phyloP scores from a whole-genome alignment of 2,329 filamentous ascomycete species.

The Massarina eburnea region DNA sequence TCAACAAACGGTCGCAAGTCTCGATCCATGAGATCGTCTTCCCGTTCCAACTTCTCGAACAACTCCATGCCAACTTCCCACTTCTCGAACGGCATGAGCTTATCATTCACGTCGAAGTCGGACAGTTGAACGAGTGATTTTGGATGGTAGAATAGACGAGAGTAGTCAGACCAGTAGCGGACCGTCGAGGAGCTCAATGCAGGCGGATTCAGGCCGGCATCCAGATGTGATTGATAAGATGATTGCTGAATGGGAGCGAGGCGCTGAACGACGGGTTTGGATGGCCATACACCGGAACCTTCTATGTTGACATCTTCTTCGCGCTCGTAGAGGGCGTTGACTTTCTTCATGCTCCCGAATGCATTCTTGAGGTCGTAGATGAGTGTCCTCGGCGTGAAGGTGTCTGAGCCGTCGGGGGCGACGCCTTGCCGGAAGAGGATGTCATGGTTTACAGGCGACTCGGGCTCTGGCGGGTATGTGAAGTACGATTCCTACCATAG shows the following conservation, averaged over 20 bases:
- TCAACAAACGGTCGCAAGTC: slow-evolving; percentile 87
- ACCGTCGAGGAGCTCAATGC: slow-evolving; percentile 69
- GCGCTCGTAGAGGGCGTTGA: slow-evolving; percentile 82
- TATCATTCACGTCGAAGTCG: slow-evolving; percentile 81
- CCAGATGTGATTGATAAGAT: slow-evolving; percentile 77
- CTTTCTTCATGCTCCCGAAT: slow-evolving; percentile 84
- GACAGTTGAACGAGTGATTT: slow-evolving; percentile 77
- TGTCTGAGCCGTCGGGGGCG: slow-evolving; percentile 81
- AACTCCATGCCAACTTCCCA: slow-evolving; percentile 49
- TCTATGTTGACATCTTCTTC: slow-evolving; percentile 42
- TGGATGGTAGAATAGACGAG: slow-evolving; percentile 88
- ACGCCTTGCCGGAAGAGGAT: slow-evolving; percentile 85
- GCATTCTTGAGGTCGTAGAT: slow-evolving; percentile 95
- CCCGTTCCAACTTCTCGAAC: slow-evolving; percentile 49
- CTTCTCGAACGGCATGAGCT: slow-evolving; percentile 78
- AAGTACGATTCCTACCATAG: slow-evolving; percentile 85
- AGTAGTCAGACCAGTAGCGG: slow-evolving; percentile 97
- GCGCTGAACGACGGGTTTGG: slow-evolving; percentile 63
- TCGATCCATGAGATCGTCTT: slow-evolving; percentile 80
- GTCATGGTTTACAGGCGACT: slow-evolving; percentile 74
- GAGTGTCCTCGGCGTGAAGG: slow-evolving; percentile 85
- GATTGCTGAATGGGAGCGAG: slow-evolving; percentile 67
- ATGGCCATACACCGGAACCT: slow-evolving; percentile 34
- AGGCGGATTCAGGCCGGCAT: slow-evolving; percentile 66
- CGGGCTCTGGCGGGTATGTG: slow-evolving; percentile 71